Conservation (phyloP, 2,329 filamentous ascomycete genomes). For the Cladosporium sp. region DNA sequence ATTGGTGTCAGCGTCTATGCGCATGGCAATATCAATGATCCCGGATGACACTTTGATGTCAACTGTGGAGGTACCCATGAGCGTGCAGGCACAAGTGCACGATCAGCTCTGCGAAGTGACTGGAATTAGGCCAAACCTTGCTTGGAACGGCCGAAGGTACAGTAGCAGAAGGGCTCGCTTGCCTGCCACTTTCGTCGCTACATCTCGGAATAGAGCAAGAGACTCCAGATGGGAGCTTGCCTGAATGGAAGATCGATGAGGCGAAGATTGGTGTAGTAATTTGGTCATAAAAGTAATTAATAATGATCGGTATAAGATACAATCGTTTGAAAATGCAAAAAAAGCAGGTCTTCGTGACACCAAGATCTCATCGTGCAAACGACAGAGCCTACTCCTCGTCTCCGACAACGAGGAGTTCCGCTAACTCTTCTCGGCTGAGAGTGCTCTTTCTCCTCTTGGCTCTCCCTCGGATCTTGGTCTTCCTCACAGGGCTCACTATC, state of each 20-base stretch:
- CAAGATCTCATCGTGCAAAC: neutral
- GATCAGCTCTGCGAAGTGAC: neutral
- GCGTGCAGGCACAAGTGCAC: neutral
- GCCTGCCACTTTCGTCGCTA: neutral
- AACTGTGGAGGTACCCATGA: neutral
- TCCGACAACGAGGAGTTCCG: constrained; percentile 51
- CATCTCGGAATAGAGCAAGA: neutral
- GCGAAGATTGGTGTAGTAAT: neutral
- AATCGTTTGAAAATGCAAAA: neutral
- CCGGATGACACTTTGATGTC: constrained; percentile 9
- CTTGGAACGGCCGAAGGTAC: neutral
- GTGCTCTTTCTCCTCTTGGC: constrained; percentile 71
- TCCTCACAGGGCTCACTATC: constrained; percentile 37
- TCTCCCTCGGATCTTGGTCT: constrained; percentile 57
- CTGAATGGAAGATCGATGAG: neutral
- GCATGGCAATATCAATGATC: neutral
- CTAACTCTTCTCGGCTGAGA: constrained; percentile 72
- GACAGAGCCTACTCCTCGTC: constrained; percentile 16
- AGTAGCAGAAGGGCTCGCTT: neutral
- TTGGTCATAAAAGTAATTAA: neutral
- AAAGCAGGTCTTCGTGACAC: neutral
- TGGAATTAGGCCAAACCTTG: neutral
- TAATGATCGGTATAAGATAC: neutral
- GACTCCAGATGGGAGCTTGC: neutral
- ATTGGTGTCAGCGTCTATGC: constrained; percentile 21